phyloP scores from a whole-genome alignment of 768 basidiomycete species.

The Lenzites betulinus region DNA sequence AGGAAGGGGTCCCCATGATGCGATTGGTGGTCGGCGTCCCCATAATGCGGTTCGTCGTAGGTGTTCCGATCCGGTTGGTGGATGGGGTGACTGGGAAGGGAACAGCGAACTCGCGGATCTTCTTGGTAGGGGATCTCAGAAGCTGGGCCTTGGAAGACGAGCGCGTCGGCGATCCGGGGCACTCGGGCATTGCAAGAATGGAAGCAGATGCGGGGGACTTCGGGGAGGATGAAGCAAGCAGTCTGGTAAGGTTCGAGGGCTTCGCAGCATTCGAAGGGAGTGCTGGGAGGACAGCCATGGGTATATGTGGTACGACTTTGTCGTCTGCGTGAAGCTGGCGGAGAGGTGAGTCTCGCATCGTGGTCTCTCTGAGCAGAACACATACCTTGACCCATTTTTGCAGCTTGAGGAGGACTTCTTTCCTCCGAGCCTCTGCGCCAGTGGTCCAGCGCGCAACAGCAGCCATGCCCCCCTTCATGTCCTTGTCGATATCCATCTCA shows the following conservation, averaged over 20 bases:
- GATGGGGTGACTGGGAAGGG: slow-evolving; percentile 53
- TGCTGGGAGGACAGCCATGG: slow-evolving; percentile 65
- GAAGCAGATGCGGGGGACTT: slow-evolving; percentile 43
- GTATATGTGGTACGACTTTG: slow-evolving; percentile 54
- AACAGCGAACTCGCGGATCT: slow-evolving; percentile 39
- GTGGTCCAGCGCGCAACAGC: slow-evolving; percentile 89
- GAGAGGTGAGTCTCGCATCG: slow-evolving; percentile 10
- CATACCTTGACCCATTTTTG: slow-evolving; percentile 65
- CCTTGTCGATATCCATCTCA: slow-evolving; percentile 81
- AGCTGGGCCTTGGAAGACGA: slow-evolving; percentile 42
- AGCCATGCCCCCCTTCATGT: slow-evolving; percentile 81
- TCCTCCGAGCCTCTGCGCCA: slow-evolving; percentile 59
- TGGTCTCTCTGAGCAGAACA: not conserved
- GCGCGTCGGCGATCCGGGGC: slow-evolving; percentile 35
- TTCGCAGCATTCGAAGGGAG: slow-evolving; percentile 50
- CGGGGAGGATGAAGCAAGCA: slow-evolving; percentile 73
- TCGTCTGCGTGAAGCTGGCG: slow-evolving; percentile 53
- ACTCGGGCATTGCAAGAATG: slow-evolving; percentile 35
- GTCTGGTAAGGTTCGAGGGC: slow-evolving; percentile 68
- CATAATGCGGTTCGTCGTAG: slow-evolving; percentile 41
- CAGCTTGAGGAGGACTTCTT: slow-evolving; percentile 60
- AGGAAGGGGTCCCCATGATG: slow-evolving; percentile 45
- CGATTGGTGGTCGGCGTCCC: slow-evolving; percentile 17
- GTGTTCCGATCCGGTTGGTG: slow-evolving; percentile 38
- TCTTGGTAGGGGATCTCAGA: slow-evolving; percentile 37